Percentiles rank a stretch among this genome's conserved stretches.
Conservation (phyloP, 2,329 filamentous ascomycete species). For the Neodidymelliopsis sp. region DNA sequence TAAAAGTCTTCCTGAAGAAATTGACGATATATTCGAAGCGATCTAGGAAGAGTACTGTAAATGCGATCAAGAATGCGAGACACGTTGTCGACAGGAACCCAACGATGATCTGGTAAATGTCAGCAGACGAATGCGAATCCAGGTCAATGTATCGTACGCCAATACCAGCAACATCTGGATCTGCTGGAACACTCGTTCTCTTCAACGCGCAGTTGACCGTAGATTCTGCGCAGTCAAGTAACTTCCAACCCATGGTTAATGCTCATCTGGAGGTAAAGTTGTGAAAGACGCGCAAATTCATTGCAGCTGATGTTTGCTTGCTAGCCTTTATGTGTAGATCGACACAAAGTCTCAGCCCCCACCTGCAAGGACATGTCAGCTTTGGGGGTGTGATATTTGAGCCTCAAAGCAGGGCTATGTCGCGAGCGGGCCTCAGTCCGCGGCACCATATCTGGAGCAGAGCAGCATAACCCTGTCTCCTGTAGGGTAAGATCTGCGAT, state of each 20-base stretch:
- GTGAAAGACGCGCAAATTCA: not conserved
- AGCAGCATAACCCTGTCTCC: no score
- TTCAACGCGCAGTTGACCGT: constrained; percentile 19
- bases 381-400: constrained; percentile 7
- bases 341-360: constrained; percentile 7
- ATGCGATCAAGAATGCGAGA: constrained; percentile 38
- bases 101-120: constrained; percentile 30
- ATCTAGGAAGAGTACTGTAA: constrained; percentile 40
- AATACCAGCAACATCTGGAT: constrained; percentile 42
- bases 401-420: constrained; percentile 16
- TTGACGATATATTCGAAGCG: constrained; percentile 32
- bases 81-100: constrained; percentile 40
- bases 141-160: constrained; percentile 24
- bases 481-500: constrained; percentile 11
- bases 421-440: constrained; percentile 3
- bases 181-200: constrained; percentile 27
- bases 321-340: constrained; percentile 7
- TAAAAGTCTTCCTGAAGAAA: constrained; percentile 22
- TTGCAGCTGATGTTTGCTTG: not conserved
- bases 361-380: constrained; percentile 7
- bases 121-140: not conserved
- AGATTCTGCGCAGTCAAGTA: constrained; percentile 30
- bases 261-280: not conserved
- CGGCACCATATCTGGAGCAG: not conserved
- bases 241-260: constrained; percentile 23